phyloP scores from a whole-genome alignment of 345 rosid genomes.

The Syzygium jambos region DNA sequence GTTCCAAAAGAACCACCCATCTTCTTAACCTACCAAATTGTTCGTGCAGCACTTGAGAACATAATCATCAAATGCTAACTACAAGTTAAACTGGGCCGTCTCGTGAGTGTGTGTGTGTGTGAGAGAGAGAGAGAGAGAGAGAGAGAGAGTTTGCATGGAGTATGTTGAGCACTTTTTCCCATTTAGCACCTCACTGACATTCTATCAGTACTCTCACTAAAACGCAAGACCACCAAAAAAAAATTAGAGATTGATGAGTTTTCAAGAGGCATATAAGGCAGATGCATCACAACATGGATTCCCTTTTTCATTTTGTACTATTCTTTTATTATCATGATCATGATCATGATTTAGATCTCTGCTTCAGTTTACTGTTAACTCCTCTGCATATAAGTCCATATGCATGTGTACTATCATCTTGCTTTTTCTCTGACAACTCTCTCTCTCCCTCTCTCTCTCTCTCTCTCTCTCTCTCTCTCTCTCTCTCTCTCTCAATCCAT shows the following conservation, averaged over 20 bases:
- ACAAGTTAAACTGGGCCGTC: neutral
- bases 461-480: neutral
- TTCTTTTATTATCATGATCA: conserved; percentile 14
- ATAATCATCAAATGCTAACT: neutral
- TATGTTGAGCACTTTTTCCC: conserved; percentile 31
- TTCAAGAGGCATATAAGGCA: conserved; percentile 23
- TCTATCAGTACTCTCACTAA: conserved; percentile 33
- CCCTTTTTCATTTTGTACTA: conserved; percentile 46
- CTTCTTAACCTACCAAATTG: neutral
- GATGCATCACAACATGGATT: conserved; percentile 63
- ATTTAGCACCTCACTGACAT: conserved; percentile 56
- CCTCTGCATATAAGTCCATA: conserved; percentile 32
- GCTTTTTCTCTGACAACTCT: neutral
- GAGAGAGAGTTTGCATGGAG: neutral
- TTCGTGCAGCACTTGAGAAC: neutral
- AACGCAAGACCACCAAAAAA: conserved; percentile 6
- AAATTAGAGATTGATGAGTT: neutral
- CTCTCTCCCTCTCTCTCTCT: no score
- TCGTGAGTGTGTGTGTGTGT: neutral
- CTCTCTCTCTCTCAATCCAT: conserved; percentile 23
- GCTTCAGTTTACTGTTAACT: neutral
- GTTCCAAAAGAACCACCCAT: neutral
- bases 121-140: neutral
- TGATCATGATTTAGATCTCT: conserved; percentile 10
- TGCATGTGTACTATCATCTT: conserved; percentile 13